These are phyloP conservation scores for Coemansia sp. DNA, from an alignment of 192 early-diverging fungal genomes.

Conservation along the genomic window DNA sequence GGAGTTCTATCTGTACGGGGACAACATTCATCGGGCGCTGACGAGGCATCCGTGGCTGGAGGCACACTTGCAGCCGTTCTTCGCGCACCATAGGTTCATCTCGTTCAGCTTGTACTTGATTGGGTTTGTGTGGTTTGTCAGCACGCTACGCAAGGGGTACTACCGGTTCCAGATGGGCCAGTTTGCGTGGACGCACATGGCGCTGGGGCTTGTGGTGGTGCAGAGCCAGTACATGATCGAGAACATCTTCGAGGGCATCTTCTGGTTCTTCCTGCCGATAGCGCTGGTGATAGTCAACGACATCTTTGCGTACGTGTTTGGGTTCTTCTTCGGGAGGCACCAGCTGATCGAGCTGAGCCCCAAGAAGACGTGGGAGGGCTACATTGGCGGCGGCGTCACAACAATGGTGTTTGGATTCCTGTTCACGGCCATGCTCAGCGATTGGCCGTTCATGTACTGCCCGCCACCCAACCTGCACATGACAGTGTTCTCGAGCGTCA, in stretches of 20 bases:
- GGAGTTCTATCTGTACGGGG: conserved; percentile 95
- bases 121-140: conserved; percentile 88
- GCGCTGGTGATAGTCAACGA: conserved; percentile 94
- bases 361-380: conserved; percentile 99
- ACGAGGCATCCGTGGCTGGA: conserved; percentile 83
- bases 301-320: conserved; percentile 93
- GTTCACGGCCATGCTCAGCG: conserved; percentile 55
- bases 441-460: conserved; percentile 69
- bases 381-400: conserved; percentile 82
- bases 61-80: conserved; percentile 79
- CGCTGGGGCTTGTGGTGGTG: conserved; percentile 86
- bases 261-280: conserved; percentile 94
- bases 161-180: conserved; percentile 96
- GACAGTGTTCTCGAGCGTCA: conserved; percentile 47
- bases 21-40: conserved; percentile 89
- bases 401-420: conserved; percentile 90
- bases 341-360: conserved; percentile 92
- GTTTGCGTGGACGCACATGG: conserved; percentile 98
- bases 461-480: conserved; percentile 64
- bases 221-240: conserved; percentile 96
- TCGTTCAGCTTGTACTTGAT: conserved; percentile 86
- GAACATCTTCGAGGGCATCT: conserved; percentile 96
- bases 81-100: conserved; percentile 93
- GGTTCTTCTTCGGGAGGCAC: conserved; percentile 93
- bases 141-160: conserved; percentile 88